Base-by-base conservation (phyloP, 257 asterid genomes). In the Solanum boliviense region DNA sequence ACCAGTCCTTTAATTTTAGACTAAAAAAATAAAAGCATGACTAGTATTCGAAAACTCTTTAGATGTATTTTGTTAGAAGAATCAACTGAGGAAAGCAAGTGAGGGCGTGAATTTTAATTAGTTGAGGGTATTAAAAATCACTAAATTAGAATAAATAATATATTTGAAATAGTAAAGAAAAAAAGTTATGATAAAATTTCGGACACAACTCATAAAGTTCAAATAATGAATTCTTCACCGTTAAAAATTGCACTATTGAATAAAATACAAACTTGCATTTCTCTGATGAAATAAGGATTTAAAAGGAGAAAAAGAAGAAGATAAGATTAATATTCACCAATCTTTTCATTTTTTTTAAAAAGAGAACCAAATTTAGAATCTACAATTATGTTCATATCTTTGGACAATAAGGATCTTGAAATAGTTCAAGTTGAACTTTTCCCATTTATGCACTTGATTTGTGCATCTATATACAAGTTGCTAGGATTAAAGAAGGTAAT, bases 201-300 rank as follows among this genome's bases (percentile, higher is more conserved):
- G 23, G 9, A 29, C 10, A 0, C 6, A 31, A 70, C 13, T 18
- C 15, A 72, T 72, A 20, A 72, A 73, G 3, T 73, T 73, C 4
- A 20, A 73, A 34, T 73, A 1, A 73, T 1, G 18, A 8, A 73
- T 10, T 21, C 1, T 29, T 1, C 27, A 18, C 13, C 0, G 4
- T 2, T 32, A 72, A 72, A 72, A 7, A 72, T 0, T 18, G 79
- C 41, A 71, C 25, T 7, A 31, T 10, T 6, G 25, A 32, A 9
- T 72, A 72, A 72, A 72, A 12, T 72, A 18, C 44, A 72, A 72
- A 32, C 8, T 72, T 72, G 79, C 25, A 34, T 71, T 15, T 16
- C 16, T 32, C 15, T 11, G n/a, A 32, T 72, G 81, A 34, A 71
- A 72, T 32, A 25, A n/a, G 23, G 36, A 34, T 29, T 27, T 67